phyloP scores from a whole-genome alignment of 768 basidiomycete genomes.

The Dacryopinax primogenitus region DNA sequence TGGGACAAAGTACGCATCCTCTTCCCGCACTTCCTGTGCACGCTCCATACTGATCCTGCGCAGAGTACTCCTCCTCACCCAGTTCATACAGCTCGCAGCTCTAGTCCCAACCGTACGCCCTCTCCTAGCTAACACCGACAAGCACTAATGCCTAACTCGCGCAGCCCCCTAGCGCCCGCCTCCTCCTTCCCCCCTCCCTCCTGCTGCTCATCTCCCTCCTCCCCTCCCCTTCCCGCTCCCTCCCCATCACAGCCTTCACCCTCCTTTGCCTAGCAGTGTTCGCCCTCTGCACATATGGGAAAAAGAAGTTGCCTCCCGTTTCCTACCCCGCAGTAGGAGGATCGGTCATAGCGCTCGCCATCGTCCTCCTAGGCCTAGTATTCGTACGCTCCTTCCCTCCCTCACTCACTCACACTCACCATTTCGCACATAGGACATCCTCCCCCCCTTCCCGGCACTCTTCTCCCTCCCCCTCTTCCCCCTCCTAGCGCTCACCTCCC shows the following conservation, averaged over 20 bases:
- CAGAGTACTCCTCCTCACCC: not conserved
- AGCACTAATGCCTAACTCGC: not conserved
- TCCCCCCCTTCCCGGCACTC: slow-evolving; percentile 11
- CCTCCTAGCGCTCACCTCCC: slow-evolving; percentile 49
- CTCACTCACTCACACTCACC: not conserved
- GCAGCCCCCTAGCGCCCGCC: not conserved
- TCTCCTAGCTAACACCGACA: not conserved
- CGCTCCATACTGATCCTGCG: not conserved
- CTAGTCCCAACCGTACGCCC: not conserved
- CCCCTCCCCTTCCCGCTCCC: slow-evolving; percentile 11
- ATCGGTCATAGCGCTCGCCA: not conserved
- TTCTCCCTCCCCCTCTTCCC: slow-evolving; percentile 43
- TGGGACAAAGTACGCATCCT: not conserved
- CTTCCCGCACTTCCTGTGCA: not conserved
- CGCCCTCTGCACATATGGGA: not conserved
- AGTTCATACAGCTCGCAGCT: not conserved
- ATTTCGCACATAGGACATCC: slow-evolving; percentile 7
- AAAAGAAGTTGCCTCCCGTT: not conserved
- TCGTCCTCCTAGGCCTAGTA: not conserved
- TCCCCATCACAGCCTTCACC: not conserved
- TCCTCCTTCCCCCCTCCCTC: not conserved
- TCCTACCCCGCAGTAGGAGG: not conserved
- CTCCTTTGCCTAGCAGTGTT: not conserved
- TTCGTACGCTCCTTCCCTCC: not conserved
- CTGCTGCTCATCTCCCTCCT: not conserved